These are phyloP conservation scores for Fusarium coffeatum DNA, from an alignment of 2,329 filamentous ascomycete species.

Conservation along the genomic window DNA sequence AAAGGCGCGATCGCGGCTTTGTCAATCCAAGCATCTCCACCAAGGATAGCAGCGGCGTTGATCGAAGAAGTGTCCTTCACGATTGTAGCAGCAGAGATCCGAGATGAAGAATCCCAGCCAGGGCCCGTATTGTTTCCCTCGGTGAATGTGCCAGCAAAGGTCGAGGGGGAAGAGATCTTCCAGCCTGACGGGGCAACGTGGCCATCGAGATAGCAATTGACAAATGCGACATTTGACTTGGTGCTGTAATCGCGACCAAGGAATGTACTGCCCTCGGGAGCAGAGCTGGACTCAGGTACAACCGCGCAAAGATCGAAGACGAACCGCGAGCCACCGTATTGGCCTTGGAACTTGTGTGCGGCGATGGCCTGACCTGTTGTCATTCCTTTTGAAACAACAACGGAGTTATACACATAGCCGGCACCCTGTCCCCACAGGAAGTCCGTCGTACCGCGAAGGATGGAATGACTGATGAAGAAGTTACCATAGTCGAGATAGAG, in stretches of 20 bases:
- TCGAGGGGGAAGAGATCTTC: slow-evolving; percentile 40
- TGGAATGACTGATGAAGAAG: slow-evolving; percentile 39
- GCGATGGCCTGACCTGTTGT: slow-evolving; percentile 43
- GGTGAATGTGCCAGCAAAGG: slow-evolving; percentile 45
- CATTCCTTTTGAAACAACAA: slow-evolving; percentile 31
- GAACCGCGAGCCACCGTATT: slow-evolving; percentile 52
- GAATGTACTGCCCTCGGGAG: slow-evolving; percentile 43
- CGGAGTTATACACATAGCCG: slow-evolving; percentile 42
- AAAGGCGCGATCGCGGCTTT: slow-evolving; percentile 47
- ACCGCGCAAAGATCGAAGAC: slow-evolving; percentile 57
- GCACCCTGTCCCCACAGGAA: slow-evolving; percentile 42
- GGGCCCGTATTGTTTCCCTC: slow-evolving; percentile 51
- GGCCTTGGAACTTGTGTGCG: slow-evolving; percentile 44
- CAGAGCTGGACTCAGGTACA: slow-evolving; percentile 44
- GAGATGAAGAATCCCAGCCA: slow-evolving; percentile 41
- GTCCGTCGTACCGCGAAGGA: slow-evolving; percentile 37
- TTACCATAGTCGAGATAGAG: slow-evolving; percentile 42
- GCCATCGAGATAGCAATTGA: slow-evolving; percentile 48
- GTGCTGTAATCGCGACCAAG: slow-evolving; percentile 46
- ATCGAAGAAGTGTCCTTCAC: slow-evolving; percentile 61
- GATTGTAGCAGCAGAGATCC: slow-evolving; percentile 40
- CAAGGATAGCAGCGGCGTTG: slow-evolving; percentile 54
- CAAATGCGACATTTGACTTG: slow-evolving; percentile 44
- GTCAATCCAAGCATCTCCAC: slow-evolving; percentile 50
- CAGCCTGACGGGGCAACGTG: slow-evolving; percentile 46